Evolutionary conservation across 371 early-diverging fungal species (phyloP).

Genomic region (Haplosporangium sp.): DNA sequence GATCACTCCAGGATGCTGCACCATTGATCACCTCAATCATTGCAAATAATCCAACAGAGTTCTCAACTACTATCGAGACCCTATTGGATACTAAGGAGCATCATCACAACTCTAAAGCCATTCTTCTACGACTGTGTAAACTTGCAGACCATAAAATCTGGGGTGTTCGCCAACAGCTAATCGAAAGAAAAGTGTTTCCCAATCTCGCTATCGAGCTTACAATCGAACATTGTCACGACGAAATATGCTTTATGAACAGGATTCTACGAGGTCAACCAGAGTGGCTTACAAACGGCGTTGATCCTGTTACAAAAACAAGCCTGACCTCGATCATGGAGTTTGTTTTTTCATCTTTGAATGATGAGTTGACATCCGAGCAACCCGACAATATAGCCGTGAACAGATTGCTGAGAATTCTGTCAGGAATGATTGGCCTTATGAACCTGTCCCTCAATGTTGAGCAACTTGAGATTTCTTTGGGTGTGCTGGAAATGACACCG

Average conservation of each 20-base stretch:
- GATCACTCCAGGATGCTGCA: slow-evolving; percentile 28
- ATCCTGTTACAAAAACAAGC: slow-evolving; percentile 41
- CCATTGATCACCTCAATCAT: slow-evolving; percentile 26
- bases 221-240: slow-evolving; percentile 54
- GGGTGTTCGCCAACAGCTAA: slow-evolving; percentile 41
- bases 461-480: slow-evolving; percentile 46
- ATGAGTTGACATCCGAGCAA: slow-evolving; percentile 33
- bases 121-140: slow-evolving; percentile 37
- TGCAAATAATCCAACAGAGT: slow-evolving; percentile 39
- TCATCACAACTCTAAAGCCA: slow-evolving; percentile 22
- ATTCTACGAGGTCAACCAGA: slow-evolving; percentile 48
- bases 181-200: slow-evolving; percentile 34
- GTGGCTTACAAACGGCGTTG: slow-evolving; percentile 46
- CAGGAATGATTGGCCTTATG: slow-evolving; percentile 54
- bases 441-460: slow-evolving; percentile 30
- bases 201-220: slow-evolving; percentile 50
- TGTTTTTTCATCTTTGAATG: slow-evolving; percentile 49
- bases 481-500: slow-evolving; percentile 41
- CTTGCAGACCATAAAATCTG: slow-evolving; percentile 44
- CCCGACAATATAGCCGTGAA: slow-evolving; percentile 37
- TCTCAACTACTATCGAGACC: slow-evolving; percentile 32
- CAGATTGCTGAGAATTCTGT: slow-evolving; percentile 39
- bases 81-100: slow-evolving; percentile 25
- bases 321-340: slow-evolving; percentile 51
- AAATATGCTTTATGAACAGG: slow-evolving; percentile 52